These are phyloP conservation scores for Ascochyta rabiei DNA, from an alignment of 2,329 filamentous ascomycete species.

Conservation along the genomic window DNA sequence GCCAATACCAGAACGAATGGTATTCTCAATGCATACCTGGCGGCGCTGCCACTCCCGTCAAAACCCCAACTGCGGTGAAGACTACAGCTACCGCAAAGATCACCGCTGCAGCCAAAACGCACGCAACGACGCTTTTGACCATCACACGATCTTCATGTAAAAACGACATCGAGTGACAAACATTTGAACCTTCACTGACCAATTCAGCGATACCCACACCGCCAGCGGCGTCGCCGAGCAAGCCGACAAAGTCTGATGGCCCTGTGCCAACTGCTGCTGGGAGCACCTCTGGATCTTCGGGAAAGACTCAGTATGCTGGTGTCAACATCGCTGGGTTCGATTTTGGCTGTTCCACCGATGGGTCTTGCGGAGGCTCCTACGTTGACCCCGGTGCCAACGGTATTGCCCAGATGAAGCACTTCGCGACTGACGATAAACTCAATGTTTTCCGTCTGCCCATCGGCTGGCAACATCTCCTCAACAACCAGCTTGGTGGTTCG, in stretches of 20 bases:
- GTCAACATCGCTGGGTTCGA: constrained; percentile 58
- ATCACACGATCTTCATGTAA: background rate
- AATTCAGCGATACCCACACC: background rate
- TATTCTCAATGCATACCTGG: constrained; percentile 51
- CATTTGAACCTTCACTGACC: background rate
- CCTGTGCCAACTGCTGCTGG: background rate
- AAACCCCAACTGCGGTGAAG: background rate
- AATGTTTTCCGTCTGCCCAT: constrained; percentile 65
- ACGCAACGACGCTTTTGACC: background rate
- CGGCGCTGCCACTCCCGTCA: background rate
- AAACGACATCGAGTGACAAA: background rate
- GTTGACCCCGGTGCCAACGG: constrained; percentile 37
- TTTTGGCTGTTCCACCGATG: constrained; percentile 52
- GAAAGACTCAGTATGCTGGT: constrained; percentile 39
- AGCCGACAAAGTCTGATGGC: background rate
- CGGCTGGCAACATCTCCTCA: constrained; percentile 66
- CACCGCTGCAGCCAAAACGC: background rate
- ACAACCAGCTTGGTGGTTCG: constrained; percentile 57
- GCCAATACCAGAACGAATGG: constrained; percentile 47
- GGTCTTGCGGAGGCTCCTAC: constrained; percentile 27
- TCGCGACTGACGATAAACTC: constrained; percentile 58
- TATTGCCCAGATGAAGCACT: constrained; percentile 62
- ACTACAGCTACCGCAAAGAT: background rate
- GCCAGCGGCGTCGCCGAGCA: background rate
- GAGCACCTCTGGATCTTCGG: background rate